Evolutionary conservation across 2,329 filamentous ascomycete species (phyloP), one percentile per base, ranked within the genome.

Genomic region (Nemania serpens): DNA sequence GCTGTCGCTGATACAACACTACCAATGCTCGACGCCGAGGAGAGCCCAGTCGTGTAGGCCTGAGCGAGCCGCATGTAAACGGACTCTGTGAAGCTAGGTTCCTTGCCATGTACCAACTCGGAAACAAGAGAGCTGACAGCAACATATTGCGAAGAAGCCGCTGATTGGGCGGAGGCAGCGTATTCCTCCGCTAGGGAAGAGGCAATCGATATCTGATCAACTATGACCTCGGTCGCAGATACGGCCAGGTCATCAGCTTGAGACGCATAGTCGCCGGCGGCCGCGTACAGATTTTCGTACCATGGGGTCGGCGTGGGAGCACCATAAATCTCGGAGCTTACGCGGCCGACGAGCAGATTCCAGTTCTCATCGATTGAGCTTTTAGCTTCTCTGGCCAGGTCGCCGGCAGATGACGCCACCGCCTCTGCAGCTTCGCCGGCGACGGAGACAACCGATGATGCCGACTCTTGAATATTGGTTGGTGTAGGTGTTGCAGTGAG

Each of bases 41-140:
- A 81, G 1, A 84, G 77, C 1, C 87, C 89, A 0, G 87, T 91
- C 22, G 86, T 85, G 70, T 94, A 95, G 0, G 87, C 90, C 2
- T 84, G 88, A 58, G 85, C 84, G 12, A 96, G 81, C 53, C 89
- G 85, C 54, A 80, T 86, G 75, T 92, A 86, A 2, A 94, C 89
- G 61, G 90, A 93, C 70, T 96, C 90, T 0, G 89, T 93, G 69
- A 92, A 96, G 13, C 88, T 86, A 0, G 91, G 88, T 72, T 96
- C 91, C 73, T 89, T 91, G 55, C 90, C 92, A 42, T 83, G 77
- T 13, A 96, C 80, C 1, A 96, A 79, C 74, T 96, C 91, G 1
- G 89, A 90, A 13, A 96, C 82, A 1, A 95, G 82, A 12, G 84
- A 85, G 71, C 88, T 87, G 5, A 96, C 83, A 25, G 86, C 86